Evolutionary conservation across 495 filamentous ascomycete genomes (phyloP).

Genomic region (Glarea lozoyensis): DNA sequence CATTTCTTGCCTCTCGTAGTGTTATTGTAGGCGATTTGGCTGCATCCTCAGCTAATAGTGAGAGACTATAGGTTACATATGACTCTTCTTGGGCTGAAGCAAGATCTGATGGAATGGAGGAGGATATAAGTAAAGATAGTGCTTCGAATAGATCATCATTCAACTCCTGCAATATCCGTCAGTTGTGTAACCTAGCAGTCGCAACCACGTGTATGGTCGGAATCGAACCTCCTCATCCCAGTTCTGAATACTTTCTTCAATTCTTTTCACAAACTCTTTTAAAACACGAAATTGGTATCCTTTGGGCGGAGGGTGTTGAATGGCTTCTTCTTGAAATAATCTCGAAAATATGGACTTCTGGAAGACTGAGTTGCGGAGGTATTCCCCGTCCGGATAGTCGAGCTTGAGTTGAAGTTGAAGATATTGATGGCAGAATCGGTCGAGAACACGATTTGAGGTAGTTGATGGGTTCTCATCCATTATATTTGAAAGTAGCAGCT

Average conservation of each 20-base stretch:
- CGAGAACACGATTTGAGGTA: slow-evolving; percentile 21
- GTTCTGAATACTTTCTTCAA: slow-evolving; percentile 61
- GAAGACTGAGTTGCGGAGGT: slow-evolving; percentile 41
- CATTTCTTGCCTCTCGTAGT: slow-evolving; percentile 60
- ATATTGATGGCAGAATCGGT: slow-evolving; percentile 52
- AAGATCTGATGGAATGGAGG: slow-evolving; percentile 49
- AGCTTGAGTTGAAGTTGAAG: slow-evolving; percentile 52
- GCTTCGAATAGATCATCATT: slow-evolving; percentile 60
- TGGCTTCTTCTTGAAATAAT: slow-evolving; percentile 49
- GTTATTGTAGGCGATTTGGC: slow-evolving; percentile 29
- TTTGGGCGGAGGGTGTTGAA: slow-evolving; percentile 46
- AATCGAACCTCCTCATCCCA: slow-evolving; percentile 75
- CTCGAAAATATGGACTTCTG: slow-evolving; percentile 54
- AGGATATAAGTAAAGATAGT: slow-evolving; percentile 49
- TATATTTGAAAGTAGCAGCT: no score
- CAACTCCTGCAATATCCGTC: slow-evolving; percentile 50
- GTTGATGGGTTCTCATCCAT: slow-evolving; percentile 14
- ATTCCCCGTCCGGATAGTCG: slow-evolving; percentile 40
- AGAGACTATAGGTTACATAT: slow-evolving; percentile 64
- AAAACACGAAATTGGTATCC: slow-evolving; percentile 63
- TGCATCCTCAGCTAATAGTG: slow-evolving; percentile 17
- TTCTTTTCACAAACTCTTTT: slow-evolving; percentile 54
- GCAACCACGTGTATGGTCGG: not conserved
- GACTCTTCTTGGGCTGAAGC: slow-evolving; percentile 63
- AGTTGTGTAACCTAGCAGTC: not conserved